Evolutionary conservation across 257 asterid species (phyloP), one percentile per base, ranked within the genome.

Genomic region (Fraxinus anomala): DNA sequence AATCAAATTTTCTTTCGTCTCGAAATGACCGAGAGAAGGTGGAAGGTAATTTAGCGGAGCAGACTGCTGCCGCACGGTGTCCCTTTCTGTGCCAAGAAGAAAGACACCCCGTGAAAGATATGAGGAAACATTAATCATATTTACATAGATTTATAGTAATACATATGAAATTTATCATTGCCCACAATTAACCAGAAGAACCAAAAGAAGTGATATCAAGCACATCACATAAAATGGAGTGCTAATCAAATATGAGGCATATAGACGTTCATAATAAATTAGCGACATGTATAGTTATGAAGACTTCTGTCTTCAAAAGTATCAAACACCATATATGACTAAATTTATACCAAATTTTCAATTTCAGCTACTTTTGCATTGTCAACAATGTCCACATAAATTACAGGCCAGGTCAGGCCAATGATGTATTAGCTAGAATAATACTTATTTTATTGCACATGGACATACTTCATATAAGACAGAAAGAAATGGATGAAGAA

Each of bases 271-370:
- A 23, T 61, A 26, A 63, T 39, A 21, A 33, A 74, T 67, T 40
- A 63, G 30, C 23, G 21, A 68, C 54, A 44, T 40, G 76, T 33
- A 73, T 23, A 40, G 36, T 51, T 80, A 75, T 68, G 66, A 72
- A 51, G 68, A 77, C 77, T 77, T 80, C 28, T 69, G 73, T 73
- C 73, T 72, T 42, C 78, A 31, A 51, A 79, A 40, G 68, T 69
- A 69, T 77, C 74, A 70, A 63, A 78, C 42, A 75, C 73, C 73
- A 74, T n/a, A 77, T 2, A 12, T 56, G 36, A 66, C 79, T 74
- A 82, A 68, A 65, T 75, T 5, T 61, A 59, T 44, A 71, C 2
- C 37, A 71, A 75, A 65, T 36, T 5, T 66, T 40, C 26, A 37
- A 44, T 66, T 19, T 54, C 31, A 44, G 40, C 79, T 70, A 47